Conservation (phyloP, 495 filamentous ascomycete species). For the Penicillium cataractarum region DNA sequence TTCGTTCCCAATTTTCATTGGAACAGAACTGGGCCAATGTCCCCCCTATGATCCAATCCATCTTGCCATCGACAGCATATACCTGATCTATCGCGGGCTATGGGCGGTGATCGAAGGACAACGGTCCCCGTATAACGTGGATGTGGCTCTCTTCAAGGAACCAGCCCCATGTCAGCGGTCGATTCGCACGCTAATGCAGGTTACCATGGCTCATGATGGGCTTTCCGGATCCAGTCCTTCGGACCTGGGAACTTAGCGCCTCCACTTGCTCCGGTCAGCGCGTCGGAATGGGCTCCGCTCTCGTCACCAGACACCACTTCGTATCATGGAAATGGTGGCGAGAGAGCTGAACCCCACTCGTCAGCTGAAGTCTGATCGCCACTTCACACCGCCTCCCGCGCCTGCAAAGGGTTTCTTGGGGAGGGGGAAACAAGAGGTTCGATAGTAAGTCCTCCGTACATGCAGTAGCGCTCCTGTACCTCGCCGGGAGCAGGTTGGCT, state of each 20-base stretch:
- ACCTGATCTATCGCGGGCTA: conserved; percentile 6
- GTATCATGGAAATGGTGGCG: conserved; percentile 27
- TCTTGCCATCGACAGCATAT: not conserved
- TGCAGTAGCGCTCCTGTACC: conserved; percentile 35
- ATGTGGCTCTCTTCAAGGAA: conserved; percentile 36
- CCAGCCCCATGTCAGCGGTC: conserved; percentile 36
- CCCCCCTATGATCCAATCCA: not conserved
- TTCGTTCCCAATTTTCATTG: not conserved
- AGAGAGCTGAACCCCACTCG: conserved; percentile 31
- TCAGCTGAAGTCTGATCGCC: conserved; percentile 42
- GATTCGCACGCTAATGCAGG: conserved; percentile 47
- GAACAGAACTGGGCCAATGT: not conserved
- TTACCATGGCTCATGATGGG: conserved; percentile 42
- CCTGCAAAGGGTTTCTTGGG: not conserved
- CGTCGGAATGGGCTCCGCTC: conserved; percentile 17
- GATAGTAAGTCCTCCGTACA: conserved; percentile 18
- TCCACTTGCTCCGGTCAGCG: conserved; percentile 20
- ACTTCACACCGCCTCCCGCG: conserved; percentile 32
- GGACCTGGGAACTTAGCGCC: conserved; percentile 43
- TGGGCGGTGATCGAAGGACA: conserved; percentile 21
- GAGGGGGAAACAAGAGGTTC: conserved; percentile 8
- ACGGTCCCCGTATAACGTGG: conserved; percentile 32
- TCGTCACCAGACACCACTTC: conserved; percentile 27
- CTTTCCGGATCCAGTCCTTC: conserved; percentile 42
- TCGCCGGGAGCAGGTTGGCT: conserved; percentile 22